Evolutionary conservation across 371 early-diverging fungal species (phyloP), one percentile per base, ranked within the genome.

Genomic region (Mortierella sp.): DNA sequence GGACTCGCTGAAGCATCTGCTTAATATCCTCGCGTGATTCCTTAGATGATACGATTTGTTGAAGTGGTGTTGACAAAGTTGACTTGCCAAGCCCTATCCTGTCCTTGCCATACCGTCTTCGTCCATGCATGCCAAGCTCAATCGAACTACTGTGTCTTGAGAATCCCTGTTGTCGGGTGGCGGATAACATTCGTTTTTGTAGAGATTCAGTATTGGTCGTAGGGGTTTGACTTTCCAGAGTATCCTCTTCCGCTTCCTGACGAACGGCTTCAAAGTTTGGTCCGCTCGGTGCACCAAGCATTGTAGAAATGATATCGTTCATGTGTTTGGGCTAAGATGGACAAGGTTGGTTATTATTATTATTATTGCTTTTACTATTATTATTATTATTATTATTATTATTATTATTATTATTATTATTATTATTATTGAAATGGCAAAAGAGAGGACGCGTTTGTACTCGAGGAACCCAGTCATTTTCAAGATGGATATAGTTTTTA

Each of bases 261-360:
- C 5, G 12, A 1, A n/a, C 30, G 18, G 18, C 9, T 1, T 1
- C 18, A n/a, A 26, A 57, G 28, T 57, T 68, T 9, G 71, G 64
- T 48, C 71, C 68, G 1, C 76, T 67, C 43, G 67, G 63, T 14
- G 64, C 71, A n/a, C 71, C 60, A 1, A 76, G 52, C 76, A 76
- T 76, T 9, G 66, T 64, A 5, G 9, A 9, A 37, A 37, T 37
- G 9, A 37, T 37, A 37, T 37, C 37, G 37, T 37, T 37, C 37
- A 37, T 37, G 9, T 37, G 37, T 37, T 37, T 37, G 37, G 37
- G 37, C 37, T 37, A 37, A 9, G 37, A 37, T 37, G 9, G 37
- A 37, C 37, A 37, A 37, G 9, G 9, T 37, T 37, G 37, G 3
- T 37, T n/a, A n/a, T n/a, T n/a, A n/a, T n/a, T n/a, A n/a, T n/a